Percentiles rank a stretch among this genome's conserved stretches.
Evolutionary conservation across 352 stramenopile genomes (phyloP).

Genomic region (Phytophthora kernoviae): DNA sequence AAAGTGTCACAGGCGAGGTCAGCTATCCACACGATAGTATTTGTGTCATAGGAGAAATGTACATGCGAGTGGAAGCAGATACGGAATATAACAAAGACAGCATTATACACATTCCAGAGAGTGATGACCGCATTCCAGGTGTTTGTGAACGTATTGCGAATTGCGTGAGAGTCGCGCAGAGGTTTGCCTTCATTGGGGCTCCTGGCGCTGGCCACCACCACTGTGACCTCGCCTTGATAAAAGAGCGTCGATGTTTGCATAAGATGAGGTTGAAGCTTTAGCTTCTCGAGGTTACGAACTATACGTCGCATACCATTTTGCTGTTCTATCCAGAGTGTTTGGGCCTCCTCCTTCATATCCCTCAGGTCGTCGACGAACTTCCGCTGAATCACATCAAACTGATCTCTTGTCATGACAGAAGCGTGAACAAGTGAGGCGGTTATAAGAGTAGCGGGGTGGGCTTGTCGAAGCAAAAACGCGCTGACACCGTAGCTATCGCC

Average conservation of each 20-base stretch:
- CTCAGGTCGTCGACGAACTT: constrained; percentile 67
- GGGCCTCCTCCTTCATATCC: constrained; percentile 56
- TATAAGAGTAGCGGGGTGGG: constrained; percentile 53
- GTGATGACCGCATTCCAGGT: constrained; percentile 60
- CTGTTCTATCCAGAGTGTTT: constrained; percentile 46
- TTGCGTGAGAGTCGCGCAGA: constrained; percentile 15
- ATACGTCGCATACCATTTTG: constrained; percentile 38
- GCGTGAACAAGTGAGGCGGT: constrained; percentile 56
- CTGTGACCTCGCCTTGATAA: constrained; percentile 45
- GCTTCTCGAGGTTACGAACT: constrained; percentile 45
- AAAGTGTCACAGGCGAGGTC: constrained; percentile 60
- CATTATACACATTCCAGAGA: constrained; percentile 71
- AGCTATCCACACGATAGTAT: constrained; percentile 32
- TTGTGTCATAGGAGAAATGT: constrained; percentile 28
- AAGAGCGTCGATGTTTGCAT: constrained; percentile 57
- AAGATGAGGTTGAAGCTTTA: constrained; percentile 64
- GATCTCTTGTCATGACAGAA: constrained; percentile 74
- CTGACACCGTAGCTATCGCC: constrained; percentile 74
- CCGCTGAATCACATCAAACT: constrained; percentile 67
- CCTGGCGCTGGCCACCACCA: neutral
- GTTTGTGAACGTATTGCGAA: constrained; percentile 27
- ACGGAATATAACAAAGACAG: constrained; percentile 67
- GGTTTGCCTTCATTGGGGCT: neutral
- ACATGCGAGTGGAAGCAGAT: constrained; percentile 68
- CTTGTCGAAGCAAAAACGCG: constrained; percentile 59